These are phyloP conservation scores for Micractinium sp. DNA, from an alignment of 139 green algal genomes.

Conservation along the genomic window DNA sequence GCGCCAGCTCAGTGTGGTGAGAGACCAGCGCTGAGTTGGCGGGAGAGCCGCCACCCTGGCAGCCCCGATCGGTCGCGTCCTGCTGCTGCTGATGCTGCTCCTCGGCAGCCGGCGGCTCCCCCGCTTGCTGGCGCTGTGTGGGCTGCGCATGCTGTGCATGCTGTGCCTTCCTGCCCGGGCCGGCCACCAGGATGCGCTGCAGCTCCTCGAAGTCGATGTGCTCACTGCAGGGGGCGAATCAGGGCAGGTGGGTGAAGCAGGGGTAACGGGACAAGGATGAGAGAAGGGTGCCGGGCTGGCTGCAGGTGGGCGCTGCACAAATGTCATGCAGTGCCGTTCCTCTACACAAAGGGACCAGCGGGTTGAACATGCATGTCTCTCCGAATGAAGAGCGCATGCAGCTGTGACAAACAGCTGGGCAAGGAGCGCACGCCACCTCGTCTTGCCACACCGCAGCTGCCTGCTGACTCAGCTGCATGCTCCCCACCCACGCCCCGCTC, in stretches of 20 bases:
- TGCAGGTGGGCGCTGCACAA: background rate
- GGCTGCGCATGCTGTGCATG: background rate
- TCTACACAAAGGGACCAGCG: too few species aligned
- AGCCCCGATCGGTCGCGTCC: background rate
- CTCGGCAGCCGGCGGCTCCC: background rate
- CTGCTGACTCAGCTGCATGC: background rate
- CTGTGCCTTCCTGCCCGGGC: background rate
- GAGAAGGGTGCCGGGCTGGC: background rate
- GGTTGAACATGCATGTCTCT: too few species aligned
- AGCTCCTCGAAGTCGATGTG: background rate
- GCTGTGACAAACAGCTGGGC: too few species aligned
- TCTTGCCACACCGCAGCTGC: too few species aligned
- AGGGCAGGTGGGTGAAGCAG: background rate
- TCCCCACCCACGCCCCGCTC: too few species aligned
- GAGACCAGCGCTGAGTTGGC: background rate
- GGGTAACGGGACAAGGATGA: background rate
- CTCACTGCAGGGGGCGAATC: background rate
- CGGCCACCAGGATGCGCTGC: constrained; percentile 3
- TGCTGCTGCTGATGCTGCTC: background rate
- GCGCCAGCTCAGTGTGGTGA: constrained; percentile 20
- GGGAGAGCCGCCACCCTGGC: background rate
- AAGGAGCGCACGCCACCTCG: too few species aligned
- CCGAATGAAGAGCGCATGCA: too few species aligned
- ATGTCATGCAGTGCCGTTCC: background rate
- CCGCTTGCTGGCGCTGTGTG: background rate